A percentile compares a stretch with the other conserved stretches of the same genome.
Conservation (phyloP, 306 rosid genomes). For the Dalbergia cochinchinensis region DNA sequence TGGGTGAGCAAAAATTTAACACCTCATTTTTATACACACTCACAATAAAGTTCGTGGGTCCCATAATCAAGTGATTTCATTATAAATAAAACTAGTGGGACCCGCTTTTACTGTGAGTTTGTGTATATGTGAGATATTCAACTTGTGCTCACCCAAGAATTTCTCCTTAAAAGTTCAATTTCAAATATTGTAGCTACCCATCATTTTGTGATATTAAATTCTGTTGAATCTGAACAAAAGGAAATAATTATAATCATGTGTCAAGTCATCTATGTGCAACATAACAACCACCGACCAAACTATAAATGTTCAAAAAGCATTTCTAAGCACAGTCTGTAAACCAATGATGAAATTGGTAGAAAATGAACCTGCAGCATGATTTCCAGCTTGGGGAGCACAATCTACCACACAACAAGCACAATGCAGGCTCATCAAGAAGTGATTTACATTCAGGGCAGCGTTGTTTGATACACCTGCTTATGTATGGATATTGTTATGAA, state of each 20-base stretch:
- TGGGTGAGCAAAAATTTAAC: no score
- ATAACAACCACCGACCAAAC: slow-evolving; percentile 12
- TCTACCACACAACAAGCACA: slow-evolving; percentile 94
- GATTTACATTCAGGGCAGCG: slow-evolving; percentile 75
- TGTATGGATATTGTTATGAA: slow-evolving; percentile 16
- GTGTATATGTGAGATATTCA: no score
- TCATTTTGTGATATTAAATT: slow-evolving; percentile 31
- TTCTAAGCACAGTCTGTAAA: slow-evolving; percentile 13
- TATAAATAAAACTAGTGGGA: no score
- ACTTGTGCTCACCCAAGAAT: no score
- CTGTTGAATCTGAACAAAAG: slow-evolving; percentile 26
- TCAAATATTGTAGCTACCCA: slow-evolving; percentile 11
- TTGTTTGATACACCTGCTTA: slow-evolving; percentile 82
- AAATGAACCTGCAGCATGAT: slow-evolving; percentile 89
- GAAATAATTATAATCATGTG: neutral
- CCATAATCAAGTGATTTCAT: no score
- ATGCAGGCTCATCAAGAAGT: slow-evolving; percentile 79
- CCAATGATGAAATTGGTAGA: slow-evolving; percentile 22
- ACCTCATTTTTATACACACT: no score
- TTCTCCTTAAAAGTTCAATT: slow-evolving; percentile 8
- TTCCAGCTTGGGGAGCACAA: slow-evolving; percentile 93
- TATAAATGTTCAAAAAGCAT: slow-evolving; percentile 25
- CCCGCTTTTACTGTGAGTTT: no score
- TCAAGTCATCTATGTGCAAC: slow-evolving; percentile 1
- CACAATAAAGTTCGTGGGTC: no score